phyloP scores from a whole-genome alignment of 1,284 basidiomycete genomes.

The Rhodotorula glutinis region DNA sequence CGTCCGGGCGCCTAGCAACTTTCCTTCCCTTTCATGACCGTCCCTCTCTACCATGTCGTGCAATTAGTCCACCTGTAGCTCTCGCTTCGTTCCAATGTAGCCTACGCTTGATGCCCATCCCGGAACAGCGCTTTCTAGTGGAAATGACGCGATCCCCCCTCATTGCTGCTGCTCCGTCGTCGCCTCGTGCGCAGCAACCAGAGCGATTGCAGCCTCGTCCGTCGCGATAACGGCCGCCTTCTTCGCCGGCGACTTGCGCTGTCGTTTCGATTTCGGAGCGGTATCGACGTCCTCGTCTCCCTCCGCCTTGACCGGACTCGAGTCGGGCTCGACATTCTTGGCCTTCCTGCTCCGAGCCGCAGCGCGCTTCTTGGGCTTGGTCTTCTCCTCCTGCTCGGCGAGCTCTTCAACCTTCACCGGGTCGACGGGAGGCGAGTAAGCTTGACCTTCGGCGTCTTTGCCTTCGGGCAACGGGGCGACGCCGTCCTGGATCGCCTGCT shows the following conservation, averaged over 20 bases:
- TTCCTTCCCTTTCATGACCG: no score
- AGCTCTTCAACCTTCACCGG: conserved; percentile 29
- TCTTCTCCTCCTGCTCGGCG: neutral
- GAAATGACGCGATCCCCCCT: no score
- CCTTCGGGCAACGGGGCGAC: conserved; percentile 44
- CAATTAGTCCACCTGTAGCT: no score
- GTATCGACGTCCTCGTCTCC: conserved; percentile 1
- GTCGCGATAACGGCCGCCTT: neutral
- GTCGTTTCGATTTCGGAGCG: neutral
- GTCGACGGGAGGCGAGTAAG: conserved; percentile 16
- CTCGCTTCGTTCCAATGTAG: no score
- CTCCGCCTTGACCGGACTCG: neutral
- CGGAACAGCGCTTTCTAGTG: neutral
- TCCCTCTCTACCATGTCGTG: no score
- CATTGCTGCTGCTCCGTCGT: no score
- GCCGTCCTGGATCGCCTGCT: conserved; percentile 44
- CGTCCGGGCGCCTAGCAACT: no score
- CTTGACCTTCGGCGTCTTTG: conserved; percentile 42
- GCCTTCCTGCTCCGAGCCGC: neutral
- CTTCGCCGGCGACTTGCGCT: neutral
- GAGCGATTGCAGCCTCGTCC: neutral
- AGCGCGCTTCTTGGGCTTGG: neutral
- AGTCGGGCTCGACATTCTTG: neutral
- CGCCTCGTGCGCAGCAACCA: no score
- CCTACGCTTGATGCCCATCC: neutral